A percentile compares a stretch with the other conserved stretches of the same genome.
Conservation (phyloP, 176 grass and related monocot species). For the Paspalum notatum region DNA sequence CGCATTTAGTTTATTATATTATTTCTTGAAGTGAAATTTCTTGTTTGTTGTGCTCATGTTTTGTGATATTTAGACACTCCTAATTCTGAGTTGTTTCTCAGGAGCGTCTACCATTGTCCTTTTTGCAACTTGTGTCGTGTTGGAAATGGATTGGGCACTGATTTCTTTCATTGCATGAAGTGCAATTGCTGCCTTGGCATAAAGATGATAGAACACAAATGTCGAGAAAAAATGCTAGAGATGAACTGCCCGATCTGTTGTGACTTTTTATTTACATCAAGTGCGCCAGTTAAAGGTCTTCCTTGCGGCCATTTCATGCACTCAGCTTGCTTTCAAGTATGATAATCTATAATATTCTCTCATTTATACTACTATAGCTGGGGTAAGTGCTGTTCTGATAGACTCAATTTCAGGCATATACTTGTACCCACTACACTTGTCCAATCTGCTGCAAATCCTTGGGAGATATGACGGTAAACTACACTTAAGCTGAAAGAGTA, state of each 20-base stretch:
- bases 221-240: slow-evolving; percentile 80
- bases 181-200: slow-evolving; percentile 92
- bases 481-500: neutral
- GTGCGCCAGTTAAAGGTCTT: slow-evolving; percentile 70
- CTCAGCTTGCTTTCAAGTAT: slow-evolving; percentile 90
- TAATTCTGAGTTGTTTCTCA: slow-evolving; percentile 42
- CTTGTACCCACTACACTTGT: slow-evolving; percentile 88
- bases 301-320: slow-evolving; percentile 97
- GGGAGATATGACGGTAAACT: slow-evolving; percentile 82
- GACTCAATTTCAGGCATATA: slow-evolving; percentile 64
- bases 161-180: slow-evolving; percentile 97
- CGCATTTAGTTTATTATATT: slow-evolving; percentile 1
- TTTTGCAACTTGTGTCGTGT: slow-evolving; percentile 93
- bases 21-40: slow-evolving; percentile 19
- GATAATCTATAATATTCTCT: neutral
- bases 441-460: slow-evolving; percentile 89
- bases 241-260: slow-evolving; percentile 91
- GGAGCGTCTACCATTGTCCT: slow-evolving; percentile 89
- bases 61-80: slow-evolving; percentile 14
- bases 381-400: slow-evolving; percentile 8
- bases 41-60: slow-evolving; percentile 1
- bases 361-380: neutral
- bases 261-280: slow-evolving; percentile 86
- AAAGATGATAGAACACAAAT: slow-evolving; percentile 79
- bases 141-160: slow-evolving; percentile 74